Conservation (phyloP, 768 basidiomycete species). For the Gelatoporia subvermispora region DNA sequence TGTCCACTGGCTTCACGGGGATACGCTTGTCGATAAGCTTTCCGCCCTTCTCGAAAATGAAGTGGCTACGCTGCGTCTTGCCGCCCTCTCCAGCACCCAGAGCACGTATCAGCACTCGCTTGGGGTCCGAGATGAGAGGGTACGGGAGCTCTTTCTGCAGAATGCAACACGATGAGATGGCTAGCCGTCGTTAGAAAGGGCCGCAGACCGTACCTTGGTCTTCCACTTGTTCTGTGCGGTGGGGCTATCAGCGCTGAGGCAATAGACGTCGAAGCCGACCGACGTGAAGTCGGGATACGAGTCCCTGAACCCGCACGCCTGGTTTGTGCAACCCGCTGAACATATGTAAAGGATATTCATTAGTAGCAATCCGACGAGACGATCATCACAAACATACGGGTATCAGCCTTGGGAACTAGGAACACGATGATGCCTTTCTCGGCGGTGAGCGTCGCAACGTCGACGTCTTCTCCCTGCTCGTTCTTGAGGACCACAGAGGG, state of each 20-base stretch:
- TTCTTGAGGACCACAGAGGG: constrained; percentile 77
- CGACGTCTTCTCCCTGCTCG: constrained; percentile 77
- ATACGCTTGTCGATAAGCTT: constrained; percentile 81
- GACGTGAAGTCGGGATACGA: constrained; percentile 70
- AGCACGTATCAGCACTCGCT: constrained; percentile 69
- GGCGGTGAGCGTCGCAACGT: constrained; percentile 55
- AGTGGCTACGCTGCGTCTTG: constrained; percentile 88
- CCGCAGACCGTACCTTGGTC: constrained; percentile 54
- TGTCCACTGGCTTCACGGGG: constrained; percentile 84
- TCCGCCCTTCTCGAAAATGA: constrained; percentile 89
- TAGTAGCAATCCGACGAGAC: neutral
- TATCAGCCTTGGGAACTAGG: constrained; percentile 81
- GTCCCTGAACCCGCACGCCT: constrained; percentile 92
- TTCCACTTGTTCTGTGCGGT: constrained; percentile 81
- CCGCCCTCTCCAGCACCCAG: constrained; percentile 78
- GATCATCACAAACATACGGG: constrained; percentile 45
- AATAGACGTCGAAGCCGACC: constrained; percentile 69
- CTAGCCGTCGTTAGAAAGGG: neutral
- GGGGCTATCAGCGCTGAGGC: constrained; percentile 76
- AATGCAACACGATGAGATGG: constrained; percentile 1
- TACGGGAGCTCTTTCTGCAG: constrained; percentile 81
- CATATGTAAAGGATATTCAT: neutral
- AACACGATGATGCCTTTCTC: constrained; percentile 81
- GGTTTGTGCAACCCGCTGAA: constrained; percentile 83
- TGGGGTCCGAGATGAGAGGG: constrained; percentile 84